phyloP scores from a whole-genome alignment of 352 stramenopile species.

The Phytophthora capsici region DNA sequence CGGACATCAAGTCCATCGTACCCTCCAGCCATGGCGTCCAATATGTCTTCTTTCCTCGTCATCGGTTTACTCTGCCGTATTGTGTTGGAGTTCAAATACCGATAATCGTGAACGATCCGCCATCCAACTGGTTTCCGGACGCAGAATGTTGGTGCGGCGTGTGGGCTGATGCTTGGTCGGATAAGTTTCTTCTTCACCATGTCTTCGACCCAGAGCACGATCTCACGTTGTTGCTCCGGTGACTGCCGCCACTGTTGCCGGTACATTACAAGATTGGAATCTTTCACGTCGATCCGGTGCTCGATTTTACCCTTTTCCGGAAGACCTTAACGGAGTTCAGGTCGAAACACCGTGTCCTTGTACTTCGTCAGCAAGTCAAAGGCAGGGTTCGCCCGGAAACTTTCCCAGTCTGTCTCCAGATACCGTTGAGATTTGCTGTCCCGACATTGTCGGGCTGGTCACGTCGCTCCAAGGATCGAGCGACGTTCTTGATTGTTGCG shows the following conservation, averaged over 20 bases:
- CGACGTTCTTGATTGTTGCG: slow-evolving; percentile 13
- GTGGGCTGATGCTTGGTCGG: slow-evolving; percentile 10
- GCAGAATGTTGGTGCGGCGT: slow-evolving; percentile 18
- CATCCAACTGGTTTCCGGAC: slow-evolving; percentile 11
- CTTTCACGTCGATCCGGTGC: slow-evolving; percentile 1
- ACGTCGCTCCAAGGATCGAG: not conserved
- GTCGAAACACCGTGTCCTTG: slow-evolving; percentile 8
- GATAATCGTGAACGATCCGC: slow-evolving; percentile 1
- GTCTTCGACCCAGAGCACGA: not conserved
- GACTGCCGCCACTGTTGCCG: slow-evolving; percentile 14
- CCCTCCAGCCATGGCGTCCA: not conserved
- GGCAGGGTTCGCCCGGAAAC: not conserved
- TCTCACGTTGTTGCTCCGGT: not conserved
- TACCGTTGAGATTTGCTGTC: slow-evolving; percentile 19
- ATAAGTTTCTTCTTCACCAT: slow-evolving; percentile 3
- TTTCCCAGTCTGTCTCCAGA: slow-evolving; percentile 19
- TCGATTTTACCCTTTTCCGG: slow-evolving; percentile 9
- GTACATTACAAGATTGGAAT: not conserved
- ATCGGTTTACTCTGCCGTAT: too few species aligned
- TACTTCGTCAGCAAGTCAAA: slow-evolving; percentile 1
- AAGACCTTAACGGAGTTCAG: slow-evolving; percentile 13
- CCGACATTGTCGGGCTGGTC: slow-evolving; percentile 15
- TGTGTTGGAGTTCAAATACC: slow-evolving; percentile 5
- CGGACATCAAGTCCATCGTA: slow-evolving; percentile 32
- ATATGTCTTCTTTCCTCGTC: not conserved